phyloP scores from a whole-genome alignment of 2,329 filamentous ascomycete genomes.

The Fusarium sp. region DNA sequence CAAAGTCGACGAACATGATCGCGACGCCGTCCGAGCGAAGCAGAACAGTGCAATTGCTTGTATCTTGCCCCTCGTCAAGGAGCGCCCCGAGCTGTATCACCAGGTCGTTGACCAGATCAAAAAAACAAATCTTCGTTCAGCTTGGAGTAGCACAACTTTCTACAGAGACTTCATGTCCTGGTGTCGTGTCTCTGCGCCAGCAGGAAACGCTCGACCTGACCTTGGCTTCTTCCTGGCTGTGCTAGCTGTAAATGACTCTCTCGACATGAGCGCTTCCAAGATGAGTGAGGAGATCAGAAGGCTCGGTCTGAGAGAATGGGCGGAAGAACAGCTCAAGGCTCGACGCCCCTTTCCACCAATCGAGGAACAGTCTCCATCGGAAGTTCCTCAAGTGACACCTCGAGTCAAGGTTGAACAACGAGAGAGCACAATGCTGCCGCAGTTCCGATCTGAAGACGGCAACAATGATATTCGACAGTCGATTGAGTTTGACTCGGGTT shows the following conservation, averaged over 20 bases:
- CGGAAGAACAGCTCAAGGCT: not conserved
- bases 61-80: slow-evolving; percentile 8
- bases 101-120: not conserved
- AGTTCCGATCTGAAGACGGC: fast-evolving
- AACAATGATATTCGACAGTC: not conserved
- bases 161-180: slow-evolving; percentile 16
- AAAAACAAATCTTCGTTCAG: not conserved
- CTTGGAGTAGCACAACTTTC: not conserved
- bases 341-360: not conserved
- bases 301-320: slow-evolving; percentile 17
- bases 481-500: not conserved
- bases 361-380: not conserved
- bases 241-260: slow-evolving; percentile 12
- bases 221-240: slow-evolving; percentile 3
- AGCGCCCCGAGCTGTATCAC: not conserved
- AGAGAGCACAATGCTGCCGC: not conserved
- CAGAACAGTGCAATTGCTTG: not conserved
- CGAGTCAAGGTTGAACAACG: not conserved
- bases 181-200: not conserved
- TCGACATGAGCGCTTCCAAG: fast-evolving
- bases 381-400: not conserved
- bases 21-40: not conserved
- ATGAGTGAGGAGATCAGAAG: not conserved
- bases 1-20: not conserved
- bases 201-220: not conserved